Conservation (phyloP, 331 rosid genomes). For the Cydonia oblonga region DNA sequence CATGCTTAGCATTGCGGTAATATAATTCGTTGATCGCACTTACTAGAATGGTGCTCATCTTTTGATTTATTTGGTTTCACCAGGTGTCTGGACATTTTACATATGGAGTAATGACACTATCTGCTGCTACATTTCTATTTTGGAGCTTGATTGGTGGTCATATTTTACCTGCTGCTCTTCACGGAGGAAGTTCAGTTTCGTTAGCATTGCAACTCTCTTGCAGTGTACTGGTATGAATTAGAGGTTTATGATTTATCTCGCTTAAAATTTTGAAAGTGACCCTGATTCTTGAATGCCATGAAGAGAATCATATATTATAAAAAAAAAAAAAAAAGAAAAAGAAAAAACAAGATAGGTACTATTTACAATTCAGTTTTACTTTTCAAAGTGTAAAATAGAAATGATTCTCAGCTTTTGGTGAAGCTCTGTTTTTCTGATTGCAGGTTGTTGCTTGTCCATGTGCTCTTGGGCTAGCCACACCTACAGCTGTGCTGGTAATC, state of each 20-base stretch:
- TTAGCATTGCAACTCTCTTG: conserved; percentile 96
- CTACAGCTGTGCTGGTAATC: conserved; percentile 92
- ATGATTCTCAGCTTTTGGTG: conserved; percentile 1
- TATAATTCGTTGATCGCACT: neutral
- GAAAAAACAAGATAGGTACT: neutral
- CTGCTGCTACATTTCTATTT: conserved; percentile 72
- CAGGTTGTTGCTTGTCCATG: conserved; percentile 99
- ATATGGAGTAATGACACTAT: conserved; percentile 87
- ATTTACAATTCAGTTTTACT: neutral
- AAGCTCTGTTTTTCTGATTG: conserved; percentile 14
- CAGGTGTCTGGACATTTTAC: conserved; percentile 97
- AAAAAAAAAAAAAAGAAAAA: no score
- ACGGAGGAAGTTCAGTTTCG: conserved; percentile 73
- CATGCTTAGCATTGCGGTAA: neutral
- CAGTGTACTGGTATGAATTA: conserved; percentile 77
- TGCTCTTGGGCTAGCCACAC: conserved; percentile 99
- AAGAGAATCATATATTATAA: neutral
- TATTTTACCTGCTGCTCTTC: conserved; percentile 53
- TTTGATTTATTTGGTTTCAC: conserved; percentile 10
- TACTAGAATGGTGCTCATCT: conserved; percentile 1
- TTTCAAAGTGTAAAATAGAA: no score
- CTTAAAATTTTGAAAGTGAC: neutral
- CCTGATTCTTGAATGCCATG: neutral
- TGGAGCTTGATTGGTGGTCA: conserved; percentile 73
- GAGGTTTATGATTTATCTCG: neutral